phyloP scores from a whole-genome alignment of 306 rosid species.

The Glycyrrhiza uralensis region DNA sequence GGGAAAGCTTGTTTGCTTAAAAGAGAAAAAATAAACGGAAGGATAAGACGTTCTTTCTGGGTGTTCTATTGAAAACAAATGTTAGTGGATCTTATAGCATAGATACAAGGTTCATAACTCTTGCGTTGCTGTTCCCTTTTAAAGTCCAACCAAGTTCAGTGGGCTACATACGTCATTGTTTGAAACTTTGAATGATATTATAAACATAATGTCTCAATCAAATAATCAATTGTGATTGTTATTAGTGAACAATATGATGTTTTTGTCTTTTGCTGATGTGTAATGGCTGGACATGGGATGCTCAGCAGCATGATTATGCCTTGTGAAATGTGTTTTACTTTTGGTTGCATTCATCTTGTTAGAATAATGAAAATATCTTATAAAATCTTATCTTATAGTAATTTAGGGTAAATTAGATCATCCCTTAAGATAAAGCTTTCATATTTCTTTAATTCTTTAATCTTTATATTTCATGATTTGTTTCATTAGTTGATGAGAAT shows the following conservation, averaged over 20 bases:
- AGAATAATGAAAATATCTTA: not conserved
- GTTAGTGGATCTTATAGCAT: not conserved
- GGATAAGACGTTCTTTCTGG: not conserved
- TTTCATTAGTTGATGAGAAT: not conserved
- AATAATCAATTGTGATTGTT: not conserved
- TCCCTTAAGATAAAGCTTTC: too few relatives aligned
- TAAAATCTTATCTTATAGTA: not conserved
- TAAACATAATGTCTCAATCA: not conserved
- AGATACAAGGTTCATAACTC: not conserved
- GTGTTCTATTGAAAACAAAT: not conserved
- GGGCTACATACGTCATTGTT: not conserved
- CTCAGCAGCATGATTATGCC: not conserved
- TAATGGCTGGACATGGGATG: not conserved
- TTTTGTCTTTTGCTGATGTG: not conserved
- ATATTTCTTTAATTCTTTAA: too few relatives aligned
- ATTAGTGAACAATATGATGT: not conserved
- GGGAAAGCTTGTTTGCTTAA: not conserved
- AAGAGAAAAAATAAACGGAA: not conserved
- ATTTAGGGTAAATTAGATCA: not conserved
- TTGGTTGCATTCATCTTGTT: not conserved
- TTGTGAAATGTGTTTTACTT: not conserved
- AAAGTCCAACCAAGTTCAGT: not conserved
- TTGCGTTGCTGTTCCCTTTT: not conserved
- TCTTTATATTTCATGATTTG: too few relatives aligned
- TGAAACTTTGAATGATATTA: not conserved